phyloP scores from a whole-genome alignment of 1,139 yeast species.

The Sugiyamaella castrensis region DNA sequence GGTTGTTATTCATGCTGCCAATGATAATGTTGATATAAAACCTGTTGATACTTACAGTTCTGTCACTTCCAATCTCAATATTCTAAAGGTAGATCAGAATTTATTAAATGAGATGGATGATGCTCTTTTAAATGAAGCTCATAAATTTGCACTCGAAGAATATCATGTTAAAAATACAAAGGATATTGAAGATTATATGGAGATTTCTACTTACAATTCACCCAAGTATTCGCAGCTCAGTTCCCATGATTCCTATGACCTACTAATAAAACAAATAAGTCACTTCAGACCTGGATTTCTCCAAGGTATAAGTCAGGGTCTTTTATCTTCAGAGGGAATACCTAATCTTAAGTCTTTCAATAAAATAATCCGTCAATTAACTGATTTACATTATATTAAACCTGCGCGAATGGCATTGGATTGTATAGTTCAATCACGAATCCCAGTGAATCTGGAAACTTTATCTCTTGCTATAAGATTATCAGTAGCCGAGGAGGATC shows the following conservation, averaged over 20 bases:
- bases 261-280: conserved; percentile 11
- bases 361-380: conserved; percentile 25
- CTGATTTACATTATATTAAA: conserved; percentile 21
- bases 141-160: conserved; percentile 11
- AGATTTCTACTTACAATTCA: conserved; percentile 16
- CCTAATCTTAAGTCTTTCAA: conserved; percentile 28
- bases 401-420: conserved; percentile 31
- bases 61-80: not conserved
- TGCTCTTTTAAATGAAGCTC: conserved; percentile 12
- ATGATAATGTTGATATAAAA: not conserved
- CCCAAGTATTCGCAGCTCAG: conserved; percentile 12
- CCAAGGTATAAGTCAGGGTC: conserved; percentile 13
- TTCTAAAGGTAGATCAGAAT: conserved; percentile 4
- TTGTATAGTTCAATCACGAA: conserved; percentile 24
- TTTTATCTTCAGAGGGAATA: conserved; percentile 20
- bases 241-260: conserved; percentile 10
- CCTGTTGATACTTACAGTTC: not conserved
- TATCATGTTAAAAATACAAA: conserved; percentile 7
- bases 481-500: conserved; percentile 23
- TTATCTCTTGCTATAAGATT: conserved; percentile 23
- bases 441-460: conserved; percentile 24
- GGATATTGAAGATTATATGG: conserved; percentile 18
- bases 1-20: not conserved
- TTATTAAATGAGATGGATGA: conserved; percentile 10
- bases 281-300: conserved; percentile 19